These are phyloP conservation scores for Copromyces sp. DNA, from an alignment of 495 filamentous ascomycete genomes.

Conservation along the genomic window DNA sequence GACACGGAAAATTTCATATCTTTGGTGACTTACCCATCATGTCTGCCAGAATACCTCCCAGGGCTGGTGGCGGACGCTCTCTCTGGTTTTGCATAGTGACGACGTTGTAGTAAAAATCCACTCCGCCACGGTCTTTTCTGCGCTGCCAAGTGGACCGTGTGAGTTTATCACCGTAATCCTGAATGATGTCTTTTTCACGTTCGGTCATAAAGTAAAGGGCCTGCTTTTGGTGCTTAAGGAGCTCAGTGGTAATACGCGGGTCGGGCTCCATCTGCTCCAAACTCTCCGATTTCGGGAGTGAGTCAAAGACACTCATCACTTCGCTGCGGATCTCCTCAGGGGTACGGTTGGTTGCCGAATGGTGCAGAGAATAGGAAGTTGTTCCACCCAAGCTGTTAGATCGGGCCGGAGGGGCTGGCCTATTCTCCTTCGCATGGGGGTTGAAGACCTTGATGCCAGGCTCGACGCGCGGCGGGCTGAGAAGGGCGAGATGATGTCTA, in stretches of 20 bases:
- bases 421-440: slow-evolving; percentile 42
- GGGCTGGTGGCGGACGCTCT: slow-evolving; percentile 55
- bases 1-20: not conserved
- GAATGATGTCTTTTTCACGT: slow-evolving; percentile 51
- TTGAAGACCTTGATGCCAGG: slow-evolving; percentile 56
- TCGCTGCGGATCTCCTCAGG: slow-evolving; percentile 78
- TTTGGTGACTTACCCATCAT: slow-evolving; percentile 58
- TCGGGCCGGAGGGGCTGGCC: slow-evolving; percentile 23
- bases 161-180: slow-evolving; percentile 31
- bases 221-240: slow-evolving; percentile 86
- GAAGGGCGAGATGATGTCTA: slow-evolving; percentile 54
- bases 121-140: slow-evolving; percentile 40
- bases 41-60: slow-evolving; percentile 89
- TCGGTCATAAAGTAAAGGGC: slow-evolving; percentile 78
- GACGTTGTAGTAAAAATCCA: slow-evolving; percentile 60
- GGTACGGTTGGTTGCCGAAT: slow-evolving; percentile 40
- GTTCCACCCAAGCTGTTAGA: slow-evolving; percentile 8
- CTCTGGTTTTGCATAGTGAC: slow-evolving; percentile 62
- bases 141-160: slow-evolving; percentile 69
- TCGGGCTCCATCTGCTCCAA: slow-evolving; percentile 65
- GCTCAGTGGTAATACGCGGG: slow-evolving; percentile 48
- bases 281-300: slow-evolving; percentile 60
- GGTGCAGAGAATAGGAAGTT: slow-evolving; percentile 1
- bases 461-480: slow-evolving; percentile 52
- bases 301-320: slow-evolving; percentile 80